Evolutionary conservation across 768 basidiomycete species (phyloP), one percentile per base, ranked within the genome.

Genomic region (Crepidotus variabilis): DNA sequence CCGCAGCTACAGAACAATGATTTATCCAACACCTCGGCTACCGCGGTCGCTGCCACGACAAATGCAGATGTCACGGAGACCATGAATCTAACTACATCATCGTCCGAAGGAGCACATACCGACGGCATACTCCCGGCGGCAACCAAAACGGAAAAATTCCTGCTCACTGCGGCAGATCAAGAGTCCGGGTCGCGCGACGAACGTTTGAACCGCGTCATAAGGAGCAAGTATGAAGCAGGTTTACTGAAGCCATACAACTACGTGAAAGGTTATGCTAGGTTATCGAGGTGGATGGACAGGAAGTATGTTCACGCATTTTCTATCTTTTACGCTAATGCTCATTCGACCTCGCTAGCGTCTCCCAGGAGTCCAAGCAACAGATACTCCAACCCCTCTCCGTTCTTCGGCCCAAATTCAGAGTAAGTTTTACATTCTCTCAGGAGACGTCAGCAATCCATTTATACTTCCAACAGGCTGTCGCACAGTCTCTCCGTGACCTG

Each of bases 201-300:
- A 62, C 85, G 95, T 1, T 72, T 98, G 51, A 91, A 88, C 61
- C 81, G 90, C 56, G 96, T 98, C 61, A 98, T 98, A 62, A 83
- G 90, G 61, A 93, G 91, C 65, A 98, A 98, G 72, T 98, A 97
- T 71, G 95, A 98, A 66, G 96, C 96, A 2, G 96, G 95, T 0
- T 70, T 98, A 45, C 73, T 98, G 61, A 94, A 92, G 66, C 96
- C 96, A 2, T 97, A 96, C 65, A 95, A 98, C 71, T 97, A 98
- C 62, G 93, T 94, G 50, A 94, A 94, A 65, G 96, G 96, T 0
- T 98, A 98, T 64, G 89, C 92, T 13, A 78, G 95, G 57, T 72
- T 98, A 60, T 90, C 87, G 54, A 81, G 90, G 55, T 98, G 94
- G 94, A 96, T 98, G 92, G 93, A 94, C 62, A 77, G 86, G 68